A percentile compares a stretch with the other conserved stretches of the same genome.
phyloP scores from a whole-genome alignment of 1,284 basidiomycete species.

The Gastroboletus turbinatus region DNA sequence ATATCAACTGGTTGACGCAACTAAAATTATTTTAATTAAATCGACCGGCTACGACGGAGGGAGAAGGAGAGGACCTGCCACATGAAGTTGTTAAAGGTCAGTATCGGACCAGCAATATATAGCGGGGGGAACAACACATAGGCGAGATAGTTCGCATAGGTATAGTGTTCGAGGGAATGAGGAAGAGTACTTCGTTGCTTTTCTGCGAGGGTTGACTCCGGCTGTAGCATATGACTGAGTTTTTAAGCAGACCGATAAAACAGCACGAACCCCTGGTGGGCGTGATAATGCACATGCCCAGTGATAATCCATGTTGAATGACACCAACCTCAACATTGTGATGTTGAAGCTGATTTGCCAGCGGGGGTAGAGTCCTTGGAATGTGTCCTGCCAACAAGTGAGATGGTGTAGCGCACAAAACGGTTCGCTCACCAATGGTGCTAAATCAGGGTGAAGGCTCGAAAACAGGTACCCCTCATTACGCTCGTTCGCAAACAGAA shows the following conservation, averaged over 20 bases:
- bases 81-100: conserved; percentile 94
- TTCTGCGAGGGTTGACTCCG: conserved; percentile 41
- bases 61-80: conserved; percentile 69
- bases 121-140: conserved; percentile 91
- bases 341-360: conserved; percentile 98
- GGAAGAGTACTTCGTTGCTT: conserved; percentile 56
- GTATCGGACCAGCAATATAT: conserved; percentile 95
- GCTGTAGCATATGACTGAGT: conserved; percentile 28
- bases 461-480: conserved; percentile 77
- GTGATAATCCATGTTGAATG: conserved; percentile 90
- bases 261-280: conserved; percentile 43
- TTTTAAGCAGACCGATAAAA: neutral
- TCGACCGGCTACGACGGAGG: neutral
- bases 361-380: conserved; percentile 72
- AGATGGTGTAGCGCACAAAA: neutral
- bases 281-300: conserved; percentile 63
- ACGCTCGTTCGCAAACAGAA: conserved; percentile 81
- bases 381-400: conserved; percentile 57
- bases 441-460: conserved; percentile 54
- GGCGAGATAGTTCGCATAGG: conserved; percentile 59
- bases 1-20: conserved; percentile 52
- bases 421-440: conserved; percentile 46
- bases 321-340: conserved; percentile 92
- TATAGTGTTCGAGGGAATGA: conserved; percentile 52
- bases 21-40: conserved; percentile 36